Percentiles rank a stretch among this genome's conserved stretches.
phyloP scores from a whole-genome alignment of 2,329 filamentous ascomycete species.

The Scedosporium dehoogii region DNA sequence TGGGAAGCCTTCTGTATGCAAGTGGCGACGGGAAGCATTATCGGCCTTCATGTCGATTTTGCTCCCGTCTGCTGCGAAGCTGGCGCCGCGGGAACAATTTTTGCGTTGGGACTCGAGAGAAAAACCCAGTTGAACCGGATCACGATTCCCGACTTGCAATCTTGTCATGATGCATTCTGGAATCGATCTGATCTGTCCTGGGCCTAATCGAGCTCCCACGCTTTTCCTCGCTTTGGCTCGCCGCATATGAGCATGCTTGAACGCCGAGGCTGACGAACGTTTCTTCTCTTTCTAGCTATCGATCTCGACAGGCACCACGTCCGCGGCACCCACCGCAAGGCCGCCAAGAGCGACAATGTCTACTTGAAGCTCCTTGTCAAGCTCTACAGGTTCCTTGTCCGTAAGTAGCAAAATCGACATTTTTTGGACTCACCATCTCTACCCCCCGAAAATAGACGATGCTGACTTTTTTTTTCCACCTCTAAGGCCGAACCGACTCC shows the following conservation, averaged over 20 bases:
- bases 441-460: not conserved
- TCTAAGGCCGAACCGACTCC: constrained; percentile 80
- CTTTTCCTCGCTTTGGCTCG: constrained; percentile 12
- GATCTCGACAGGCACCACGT: constrained; percentile 63
- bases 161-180: not conserved
- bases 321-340: constrained; percentile 73
- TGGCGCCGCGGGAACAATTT: constrained; percentile 5
- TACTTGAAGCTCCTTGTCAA: constrained; percentile 97
- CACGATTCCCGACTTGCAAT: not conserved
- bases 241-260: constrained; percentile 52
- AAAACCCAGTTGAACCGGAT: not conserved
- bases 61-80: constrained; percentile 11
- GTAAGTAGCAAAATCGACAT: constrained; percentile 45
- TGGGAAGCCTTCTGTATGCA: constrained; percentile 31
- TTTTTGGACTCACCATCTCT: not conserved
- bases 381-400: constrained; percentile 93
- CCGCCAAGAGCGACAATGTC: constrained; percentile 96
- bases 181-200: not conserved
- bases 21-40: constrained; percentile 27
- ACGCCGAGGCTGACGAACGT: constrained; percentile 16
- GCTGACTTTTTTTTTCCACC: not conserved
- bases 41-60: not conserved
- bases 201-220: not conserved
- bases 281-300: constrained; percentile 49
- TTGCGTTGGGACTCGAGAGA: constrained; percentile 8